These are phyloP conservation scores for Symbiodinium natans DNA, from an alignment of 73 alveolate genomes.

Conservation along the genomic window DNA sequence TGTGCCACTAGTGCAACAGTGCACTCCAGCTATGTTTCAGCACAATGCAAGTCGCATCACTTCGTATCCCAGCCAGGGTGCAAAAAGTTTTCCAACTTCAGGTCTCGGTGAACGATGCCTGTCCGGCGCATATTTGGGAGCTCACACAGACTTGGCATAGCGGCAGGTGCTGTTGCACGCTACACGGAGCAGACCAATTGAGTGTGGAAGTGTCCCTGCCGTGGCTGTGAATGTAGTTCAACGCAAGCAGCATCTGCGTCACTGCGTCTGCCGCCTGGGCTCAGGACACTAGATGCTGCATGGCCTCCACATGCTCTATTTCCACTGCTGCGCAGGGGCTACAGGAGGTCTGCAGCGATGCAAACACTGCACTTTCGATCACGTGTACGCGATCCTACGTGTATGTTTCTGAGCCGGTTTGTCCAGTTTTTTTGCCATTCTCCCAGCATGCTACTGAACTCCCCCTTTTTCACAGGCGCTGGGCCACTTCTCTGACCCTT, in stretches of 20 bases:
- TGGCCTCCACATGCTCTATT: not conserved
- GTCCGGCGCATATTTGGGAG: not conserved
- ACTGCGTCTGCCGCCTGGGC: conserved; percentile 74
- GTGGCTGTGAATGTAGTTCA: conserved; percentile 91
- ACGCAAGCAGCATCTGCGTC: conserved; percentile 76
- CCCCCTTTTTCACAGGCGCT: no score
- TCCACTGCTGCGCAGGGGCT: not conserved
- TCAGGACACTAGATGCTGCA: not conserved
- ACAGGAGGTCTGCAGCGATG: no score
- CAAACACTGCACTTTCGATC: no score
- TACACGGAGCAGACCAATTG: not conserved
- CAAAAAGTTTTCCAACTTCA: conserved; percentile 88
- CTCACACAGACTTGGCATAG: not conserved
- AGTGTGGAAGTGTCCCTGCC: not conserved
- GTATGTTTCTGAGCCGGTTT: no score
- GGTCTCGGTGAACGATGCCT: conserved; percentile 88
- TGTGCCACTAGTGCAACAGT: no score
- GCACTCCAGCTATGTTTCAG: no score
- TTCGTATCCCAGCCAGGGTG: not conserved
- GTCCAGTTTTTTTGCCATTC: no score
- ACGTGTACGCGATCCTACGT: no score
- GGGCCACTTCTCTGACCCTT: no score
- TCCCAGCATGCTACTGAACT: no score
- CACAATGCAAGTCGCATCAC: no score
- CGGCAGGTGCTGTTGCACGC: not conserved